Conservation (phyloP, 129 eudicot species). For the Saposhnikovia divaricata region DNA sequence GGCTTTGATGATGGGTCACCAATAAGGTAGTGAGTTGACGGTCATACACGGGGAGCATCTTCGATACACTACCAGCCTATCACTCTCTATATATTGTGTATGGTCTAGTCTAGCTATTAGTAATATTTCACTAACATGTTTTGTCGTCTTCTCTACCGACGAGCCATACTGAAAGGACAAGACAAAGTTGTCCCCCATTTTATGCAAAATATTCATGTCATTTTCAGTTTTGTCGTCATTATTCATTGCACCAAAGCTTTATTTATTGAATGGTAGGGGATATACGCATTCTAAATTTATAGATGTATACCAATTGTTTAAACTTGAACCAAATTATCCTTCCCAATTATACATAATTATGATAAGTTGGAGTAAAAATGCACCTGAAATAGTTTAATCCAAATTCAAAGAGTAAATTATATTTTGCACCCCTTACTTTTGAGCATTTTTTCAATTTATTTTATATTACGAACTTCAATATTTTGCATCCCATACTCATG, state of each 20-base stretch:
- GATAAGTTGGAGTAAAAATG: too few species aligned
- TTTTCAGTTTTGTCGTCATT: background rate
- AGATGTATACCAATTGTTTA: too few species aligned
- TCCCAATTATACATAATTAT: too few species aligned
- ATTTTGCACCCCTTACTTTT: too few species aligned
- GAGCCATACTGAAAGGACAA: slow-evolving; percentile 1
- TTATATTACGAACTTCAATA: too few species aligned
- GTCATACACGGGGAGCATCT: background rate
- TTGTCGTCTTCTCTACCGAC: slow-evolving; percentile 2
- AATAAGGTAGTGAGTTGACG: background rate
- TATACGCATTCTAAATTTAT: too few species aligned
- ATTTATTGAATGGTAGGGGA: too few species aligned
- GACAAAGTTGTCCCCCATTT: slow-evolving; percentile 1
- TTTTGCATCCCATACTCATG: too few species aligned
- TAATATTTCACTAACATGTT: background rate
- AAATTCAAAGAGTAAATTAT: too few species aligned
- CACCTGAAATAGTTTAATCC: too few species aligned
- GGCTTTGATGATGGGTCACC: background rate
- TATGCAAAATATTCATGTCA: background rate
- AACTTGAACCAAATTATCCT: too few species aligned
- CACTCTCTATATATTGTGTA: background rate
- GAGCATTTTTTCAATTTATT: too few species aligned
- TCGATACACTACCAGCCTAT: background rate
- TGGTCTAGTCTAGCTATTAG: background rate
- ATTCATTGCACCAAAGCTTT: background rate